Conservation (phyloP, 2,329 filamentous ascomycete genomes). For the Scytalidium sp. region DNA sequence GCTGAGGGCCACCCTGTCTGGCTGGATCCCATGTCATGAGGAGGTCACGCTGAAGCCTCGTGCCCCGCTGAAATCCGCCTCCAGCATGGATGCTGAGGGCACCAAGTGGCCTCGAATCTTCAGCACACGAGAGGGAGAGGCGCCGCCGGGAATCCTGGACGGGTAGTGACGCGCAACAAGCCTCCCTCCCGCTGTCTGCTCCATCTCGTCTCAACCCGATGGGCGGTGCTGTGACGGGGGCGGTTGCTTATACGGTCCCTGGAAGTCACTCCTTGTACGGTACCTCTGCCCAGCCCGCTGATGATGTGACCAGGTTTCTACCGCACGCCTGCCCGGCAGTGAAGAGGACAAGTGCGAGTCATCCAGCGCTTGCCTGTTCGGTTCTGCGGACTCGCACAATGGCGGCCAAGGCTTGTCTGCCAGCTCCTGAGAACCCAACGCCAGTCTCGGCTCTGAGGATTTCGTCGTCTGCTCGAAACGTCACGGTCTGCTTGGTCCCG, state of each 20-base stretch:
- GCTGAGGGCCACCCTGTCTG: not conserved
- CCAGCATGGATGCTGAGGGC: not conserved
- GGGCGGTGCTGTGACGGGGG: too few species aligned
- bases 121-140: not conserved
- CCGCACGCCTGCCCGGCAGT: too few species aligned
- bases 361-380: too few species aligned
- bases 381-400: not conserved
- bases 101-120: not conserved
- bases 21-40: not conserved
- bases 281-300: too few species aligned
- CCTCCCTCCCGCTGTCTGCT: not conserved
- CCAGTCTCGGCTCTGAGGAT: too few species aligned
- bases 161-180: not conserved
- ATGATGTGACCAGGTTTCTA: too few species aligned
- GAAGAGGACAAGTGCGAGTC: too few species aligned
- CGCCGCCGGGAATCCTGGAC: not conserved
- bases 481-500: not conserved
- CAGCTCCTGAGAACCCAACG: not conserved
- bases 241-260: not conserved
- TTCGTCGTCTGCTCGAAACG: not conserved
- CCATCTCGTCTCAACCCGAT: too few species aligned
- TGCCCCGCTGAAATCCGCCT: not conserved
- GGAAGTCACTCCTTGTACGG: too few species aligned
- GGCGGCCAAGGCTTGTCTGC: not conserved
- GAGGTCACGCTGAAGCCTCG: not conserved